Evolutionary conservation across 805 yeast genomes (phyloP).

Genomic region (Cyberlindnera meyerae): DNA sequence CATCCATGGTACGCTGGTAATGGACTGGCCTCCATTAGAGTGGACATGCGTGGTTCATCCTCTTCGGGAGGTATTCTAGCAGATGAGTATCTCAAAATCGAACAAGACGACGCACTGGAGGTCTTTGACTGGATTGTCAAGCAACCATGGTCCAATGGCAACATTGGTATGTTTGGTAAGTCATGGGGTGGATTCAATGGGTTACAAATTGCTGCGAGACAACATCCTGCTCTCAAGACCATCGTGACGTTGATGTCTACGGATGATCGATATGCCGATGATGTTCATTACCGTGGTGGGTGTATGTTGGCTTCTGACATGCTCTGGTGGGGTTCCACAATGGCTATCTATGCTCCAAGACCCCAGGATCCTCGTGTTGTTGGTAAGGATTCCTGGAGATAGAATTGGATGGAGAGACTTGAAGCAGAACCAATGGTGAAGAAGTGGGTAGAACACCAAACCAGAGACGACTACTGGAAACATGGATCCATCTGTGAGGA

Average conservation of each 20-base stretch:
- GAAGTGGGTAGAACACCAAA: constrained; percentile 40
- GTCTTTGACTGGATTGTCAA: constrained; percentile 38
- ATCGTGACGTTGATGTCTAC: constrained; percentile 42
- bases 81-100: constrained; percentile 40
- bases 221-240: constrained; percentile 41
- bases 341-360: constrained; percentile 40
- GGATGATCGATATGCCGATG: constrained; percentile 43
- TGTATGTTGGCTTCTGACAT: constrained; percentile 40
- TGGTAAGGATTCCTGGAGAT: constrained; percentile 35
- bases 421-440: constrained; percentile 36
- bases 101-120: constrained; percentile 41
- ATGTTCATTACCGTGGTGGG: constrained; percentile 46
- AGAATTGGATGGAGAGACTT: constrained; percentile 38
- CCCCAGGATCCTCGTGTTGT: constrained; percentile 42
- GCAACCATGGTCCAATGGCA: constrained; percentile 42
- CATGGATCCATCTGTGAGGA: constrained; percentile 43
- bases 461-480: constrained; percentile 42
- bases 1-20: constrained; percentile 44
- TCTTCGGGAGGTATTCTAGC: constrained; percentile 37
- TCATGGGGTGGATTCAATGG: constrained; percentile 48
- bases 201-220: constrained; percentile 41
- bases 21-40: constrained; percentile 40
- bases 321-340: constrained; percentile 48
- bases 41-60: constrained; percentile 43
- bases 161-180: constrained; percentile 43